Percentiles rank a stretch among this genome's conserved stretches.
phyloP scores from a whole-genome alignment of 1,284 basidiomycete species.

The Bondarzewia mesenterica region DNA sequence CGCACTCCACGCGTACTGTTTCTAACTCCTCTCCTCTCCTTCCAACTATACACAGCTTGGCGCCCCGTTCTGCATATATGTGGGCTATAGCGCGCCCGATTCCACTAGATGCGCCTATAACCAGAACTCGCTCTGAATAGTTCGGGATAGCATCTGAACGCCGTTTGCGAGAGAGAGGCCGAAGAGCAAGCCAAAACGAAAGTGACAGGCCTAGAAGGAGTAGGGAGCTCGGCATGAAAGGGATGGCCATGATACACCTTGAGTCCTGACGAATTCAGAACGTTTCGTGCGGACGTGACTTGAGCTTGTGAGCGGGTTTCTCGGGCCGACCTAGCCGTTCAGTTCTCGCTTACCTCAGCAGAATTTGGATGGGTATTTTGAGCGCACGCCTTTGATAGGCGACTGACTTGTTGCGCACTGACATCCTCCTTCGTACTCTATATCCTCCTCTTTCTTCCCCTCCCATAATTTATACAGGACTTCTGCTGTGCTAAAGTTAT shows the following conservation, averaged over 20 bases:
- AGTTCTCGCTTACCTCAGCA: too few species aligned
- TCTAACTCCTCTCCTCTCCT: conserved; percentile 52
- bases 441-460: background rate
- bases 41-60: conserved; percentile 71
- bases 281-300: background rate
- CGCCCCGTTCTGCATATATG: conserved; percentile 69
- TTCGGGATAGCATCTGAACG: background rate
- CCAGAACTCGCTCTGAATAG: conserved; percentile 59
- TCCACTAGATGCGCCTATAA: conserved; percentile 79
- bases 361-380: background rate
- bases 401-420: background rate
- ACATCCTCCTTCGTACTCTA: background rate
- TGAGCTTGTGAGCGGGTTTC: background rate
- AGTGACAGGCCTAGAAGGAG: background rate
- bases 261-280: too few species aligned
- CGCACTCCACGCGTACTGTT: conserved; percentile 57
- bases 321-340: background rate
- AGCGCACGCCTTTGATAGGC: background rate
- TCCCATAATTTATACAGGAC: background rate
- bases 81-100: conserved; percentile 73
- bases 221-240: background rate
- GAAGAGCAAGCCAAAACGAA: background rate
- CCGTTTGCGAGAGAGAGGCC: background rate
- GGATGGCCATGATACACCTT: background rate
- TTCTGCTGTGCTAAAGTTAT: background rate